These are phyloP conservation scores for Mortierella sp. DNA, from an alignment of 371 early-diverging fungal species.

Conservation along the genomic window DNA sequence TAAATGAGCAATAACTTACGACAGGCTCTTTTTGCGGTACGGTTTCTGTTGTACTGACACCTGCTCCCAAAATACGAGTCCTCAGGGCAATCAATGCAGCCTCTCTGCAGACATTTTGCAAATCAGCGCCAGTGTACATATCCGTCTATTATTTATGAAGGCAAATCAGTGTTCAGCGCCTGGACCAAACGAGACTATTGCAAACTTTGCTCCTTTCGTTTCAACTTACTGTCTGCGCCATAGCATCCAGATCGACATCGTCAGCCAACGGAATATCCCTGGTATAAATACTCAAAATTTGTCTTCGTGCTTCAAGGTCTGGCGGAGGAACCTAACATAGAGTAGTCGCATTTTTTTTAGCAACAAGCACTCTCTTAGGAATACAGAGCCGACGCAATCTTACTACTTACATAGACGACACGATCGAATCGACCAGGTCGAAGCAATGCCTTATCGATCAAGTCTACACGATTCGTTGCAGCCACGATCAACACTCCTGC, in stretches of 20 bases:
- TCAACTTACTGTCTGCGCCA: constrained; percentile 72
- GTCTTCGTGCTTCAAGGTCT: constrained; percentile 79
- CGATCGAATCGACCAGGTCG: constrained; percentile 97
- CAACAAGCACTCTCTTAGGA: neutral
- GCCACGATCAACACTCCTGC: constrained; percentile 62
- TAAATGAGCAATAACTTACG: constrained; percentile 10
- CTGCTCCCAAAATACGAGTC: constrained; percentile 41
- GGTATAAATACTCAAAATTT: constrained; percentile 92
- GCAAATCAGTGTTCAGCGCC: neutral
- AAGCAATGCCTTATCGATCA: constrained; percentile 94
- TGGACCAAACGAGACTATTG: neutral
- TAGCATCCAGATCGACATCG: constrained; percentile 76
- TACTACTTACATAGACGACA: constrained; percentile 82
- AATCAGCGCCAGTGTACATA: constrained; percentile 97
- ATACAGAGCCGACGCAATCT: neutral
- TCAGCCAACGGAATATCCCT: constrained; percentile 77
- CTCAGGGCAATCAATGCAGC: constrained; percentile 91
- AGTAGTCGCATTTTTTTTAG: no score
- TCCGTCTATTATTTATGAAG: constrained; percentile 73
- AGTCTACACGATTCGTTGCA: constrained; percentile 98
- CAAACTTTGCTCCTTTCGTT: no score
- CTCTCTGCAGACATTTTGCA: constrained; percentile 96
- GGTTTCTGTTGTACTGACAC: neutral
- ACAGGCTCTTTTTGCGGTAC: constrained; percentile 12
- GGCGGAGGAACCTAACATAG: constrained; percentile 83